These are phyloP conservation scores for Rhizopogon sp. DNA, from an alignment of 768 basidiomycete genomes.

Conservation along the genomic window DNA sequence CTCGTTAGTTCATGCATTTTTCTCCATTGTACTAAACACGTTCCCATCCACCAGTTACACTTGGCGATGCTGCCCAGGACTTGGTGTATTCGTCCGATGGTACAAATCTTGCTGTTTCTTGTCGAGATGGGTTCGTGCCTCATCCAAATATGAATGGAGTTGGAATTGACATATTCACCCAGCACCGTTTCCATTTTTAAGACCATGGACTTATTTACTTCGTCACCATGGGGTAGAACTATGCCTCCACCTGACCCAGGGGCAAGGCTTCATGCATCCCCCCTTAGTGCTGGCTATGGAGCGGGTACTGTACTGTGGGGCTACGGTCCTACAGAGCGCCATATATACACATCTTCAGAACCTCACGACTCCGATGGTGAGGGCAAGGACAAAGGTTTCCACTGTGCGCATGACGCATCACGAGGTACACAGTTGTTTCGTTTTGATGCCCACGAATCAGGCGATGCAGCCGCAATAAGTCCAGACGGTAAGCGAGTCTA, in stretches of 20 bases:
- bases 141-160: neutral
- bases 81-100: constrained; percentile 40
- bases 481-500: constrained; percentile 33
- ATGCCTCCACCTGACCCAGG: constrained; percentile 4
- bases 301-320: constrained; percentile 56
- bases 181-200: constrained; percentile 19
- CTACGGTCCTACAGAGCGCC: constrained; percentile 26
- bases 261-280: constrained; percentile 12
- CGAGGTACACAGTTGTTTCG: constrained; percentile 18
- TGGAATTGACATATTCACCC: neutral
- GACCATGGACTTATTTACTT: constrained; percentile 17
- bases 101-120: constrained; percentile 33
- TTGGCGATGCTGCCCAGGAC: constrained; percentile 33
- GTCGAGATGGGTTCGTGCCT: constrained; percentile 22
- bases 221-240: constrained; percentile 9
- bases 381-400: constrained; percentile 32
- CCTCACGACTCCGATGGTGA: constrained; percentile 16
- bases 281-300: constrained; percentile 17
- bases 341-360: constrained; percentile 57
- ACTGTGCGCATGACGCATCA: constrained; percentile 45
- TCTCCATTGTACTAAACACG: constrained; percentile 1
- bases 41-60: constrained; percentile 12
- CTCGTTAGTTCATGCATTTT: constrained; percentile 10
- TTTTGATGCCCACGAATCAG: constrained; percentile 45
- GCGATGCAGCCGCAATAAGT: constrained; percentile 47